phyloP scores from a whole-genome alignment of 768 basidiomycete species.

The Tubosaeta sp. region DNA sequence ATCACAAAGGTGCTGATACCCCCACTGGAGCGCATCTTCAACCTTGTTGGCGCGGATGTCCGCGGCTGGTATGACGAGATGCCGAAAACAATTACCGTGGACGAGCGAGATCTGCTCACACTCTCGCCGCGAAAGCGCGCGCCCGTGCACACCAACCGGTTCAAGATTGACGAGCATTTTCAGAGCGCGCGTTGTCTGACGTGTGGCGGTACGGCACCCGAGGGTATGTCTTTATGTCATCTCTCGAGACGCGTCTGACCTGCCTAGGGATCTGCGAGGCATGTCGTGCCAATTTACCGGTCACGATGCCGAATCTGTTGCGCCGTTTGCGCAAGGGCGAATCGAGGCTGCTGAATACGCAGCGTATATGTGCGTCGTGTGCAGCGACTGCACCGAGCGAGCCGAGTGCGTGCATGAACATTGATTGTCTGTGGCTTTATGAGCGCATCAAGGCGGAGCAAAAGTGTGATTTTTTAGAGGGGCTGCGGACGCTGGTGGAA shows the following conservation, averaged over 20 bases:
- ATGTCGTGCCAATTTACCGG: constrained; percentile 50
- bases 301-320: constrained; percentile 54
- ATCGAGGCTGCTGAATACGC: constrained; percentile 49
- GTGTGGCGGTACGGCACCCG: constrained; percentile 53
- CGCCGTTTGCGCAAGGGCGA: constrained; percentile 54
- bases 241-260: not conserved
- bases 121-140: constrained; percentile 35
- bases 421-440: constrained; percentile 85
- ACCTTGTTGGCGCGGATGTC: constrained; percentile 85
- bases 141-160: constrained; percentile 30
- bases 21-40: constrained; percentile 87
- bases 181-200: constrained; percentile 62
- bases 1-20: constrained; percentile 84
- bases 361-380: constrained; percentile 73
- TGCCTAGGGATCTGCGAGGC: constrained; percentile 57
- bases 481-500: too few relatives aligned
- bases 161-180: constrained; percentile 76
- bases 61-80: constrained; percentile 83
- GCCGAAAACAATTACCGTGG: constrained; percentile 53
- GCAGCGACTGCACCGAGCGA: constrained; percentile 51
- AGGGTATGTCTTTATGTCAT: constrained; percentile 38
- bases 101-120: constrained; percentile 33
- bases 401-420: constrained; percentile 68
- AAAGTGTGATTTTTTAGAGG: constrained; percentile 12
- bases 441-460: constrained; percentile 34